phyloP scores from a whole-genome alignment of 257 asterid genomes.

The Anisodus tanguticus region DNA sequence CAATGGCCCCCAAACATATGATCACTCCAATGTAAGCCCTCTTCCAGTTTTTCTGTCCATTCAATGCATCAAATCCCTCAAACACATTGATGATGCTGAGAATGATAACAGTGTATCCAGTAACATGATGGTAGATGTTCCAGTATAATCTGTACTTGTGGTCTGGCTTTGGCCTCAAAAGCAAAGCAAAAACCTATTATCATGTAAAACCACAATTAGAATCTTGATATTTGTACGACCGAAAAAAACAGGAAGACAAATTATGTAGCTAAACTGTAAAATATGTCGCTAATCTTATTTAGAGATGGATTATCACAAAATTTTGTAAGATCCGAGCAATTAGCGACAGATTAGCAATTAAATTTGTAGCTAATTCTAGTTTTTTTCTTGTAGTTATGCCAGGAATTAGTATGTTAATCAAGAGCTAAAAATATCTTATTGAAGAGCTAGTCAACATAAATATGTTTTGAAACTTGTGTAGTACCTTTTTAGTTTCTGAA shows the following conservation, averaged over 20 bases:
- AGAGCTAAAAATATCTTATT: background rate
- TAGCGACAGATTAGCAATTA: background rate
- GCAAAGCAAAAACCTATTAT: conserved; percentile 35
- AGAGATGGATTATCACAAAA: background rate
- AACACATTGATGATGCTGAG: conserved; percentile 41
- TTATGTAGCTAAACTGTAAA: background rate
- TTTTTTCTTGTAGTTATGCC: background rate
- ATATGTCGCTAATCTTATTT: background rate
- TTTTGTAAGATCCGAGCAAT: no score
- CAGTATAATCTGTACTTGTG: conserved; percentile 40
- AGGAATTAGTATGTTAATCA: background rate
- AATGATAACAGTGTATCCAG: conserved; percentile 34
- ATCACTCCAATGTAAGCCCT: conserved; percentile 32
- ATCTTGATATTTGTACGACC: background rate
- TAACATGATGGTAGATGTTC: conserved; percentile 36
- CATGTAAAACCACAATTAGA: background rate
- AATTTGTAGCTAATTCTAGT: background rate
- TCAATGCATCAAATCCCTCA: conserved; percentile 36
- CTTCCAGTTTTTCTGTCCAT: conserved; percentile 33
- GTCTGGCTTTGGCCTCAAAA: conserved; percentile 38
- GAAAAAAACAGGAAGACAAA: background rate
- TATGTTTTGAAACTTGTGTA: background rate
- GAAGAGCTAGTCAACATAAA: background rate
- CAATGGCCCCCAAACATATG: conserved; percentile 28
- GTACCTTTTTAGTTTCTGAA: background rate